Evolutionary conservation across 2,329 filamentous ascomycete genomes (phyloP).

Genomic region (Fusarium piperis): DNA sequence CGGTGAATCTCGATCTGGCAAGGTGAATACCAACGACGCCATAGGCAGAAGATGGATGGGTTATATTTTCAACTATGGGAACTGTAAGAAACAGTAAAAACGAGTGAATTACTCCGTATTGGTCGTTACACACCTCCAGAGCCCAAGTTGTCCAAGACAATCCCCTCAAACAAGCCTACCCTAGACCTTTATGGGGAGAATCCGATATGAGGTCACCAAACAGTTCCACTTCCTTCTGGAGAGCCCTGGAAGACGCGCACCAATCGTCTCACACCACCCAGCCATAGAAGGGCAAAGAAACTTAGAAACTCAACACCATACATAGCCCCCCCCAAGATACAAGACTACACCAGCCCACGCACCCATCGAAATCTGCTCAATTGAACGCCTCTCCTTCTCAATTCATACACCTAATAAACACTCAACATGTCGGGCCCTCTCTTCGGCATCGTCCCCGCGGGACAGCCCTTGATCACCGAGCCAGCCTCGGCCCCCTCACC

Average conservation of each 20-base stretch:
- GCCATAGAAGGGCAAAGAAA: constrained; percentile 18
- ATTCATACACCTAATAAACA: too few species aligned
- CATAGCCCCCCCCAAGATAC: not conserved
- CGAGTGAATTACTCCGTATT: not conserved
- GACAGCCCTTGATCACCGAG: constrained; percentile 64
- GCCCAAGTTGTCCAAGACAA: not conserved
- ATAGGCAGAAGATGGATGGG: not conserved
- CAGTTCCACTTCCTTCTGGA: constrained; percentile 32
- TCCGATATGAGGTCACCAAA: constrained; percentile 21
- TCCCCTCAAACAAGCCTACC: constrained; percentile 1
- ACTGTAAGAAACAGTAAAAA: not conserved
- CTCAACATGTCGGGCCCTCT: constrained; percentile 46
- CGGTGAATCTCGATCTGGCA: constrained; percentile 1
- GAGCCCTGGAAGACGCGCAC: constrained; percentile 22
- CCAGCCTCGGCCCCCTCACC: constrained; percentile 64
- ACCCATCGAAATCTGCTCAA: not conserved
- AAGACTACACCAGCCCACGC: not conserved
- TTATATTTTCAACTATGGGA: not conserved
- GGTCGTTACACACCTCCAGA: not conserved
- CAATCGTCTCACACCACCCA: constrained; percentile 35
- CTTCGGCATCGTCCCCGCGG: constrained; percentile 70
- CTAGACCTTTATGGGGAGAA: constrained; percentile 6
- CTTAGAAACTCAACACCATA: constrained; percentile 17
- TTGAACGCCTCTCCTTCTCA: not conserved
- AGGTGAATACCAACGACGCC: not conserved